A percentile compares a stretch with the other conserved stretches of the same genome.
These are phyloP conservation scores for Fusarium sp. DNA, from an alignment of 2,329 filamentous ascomycete species.

Conservation along the genomic window DNA sequence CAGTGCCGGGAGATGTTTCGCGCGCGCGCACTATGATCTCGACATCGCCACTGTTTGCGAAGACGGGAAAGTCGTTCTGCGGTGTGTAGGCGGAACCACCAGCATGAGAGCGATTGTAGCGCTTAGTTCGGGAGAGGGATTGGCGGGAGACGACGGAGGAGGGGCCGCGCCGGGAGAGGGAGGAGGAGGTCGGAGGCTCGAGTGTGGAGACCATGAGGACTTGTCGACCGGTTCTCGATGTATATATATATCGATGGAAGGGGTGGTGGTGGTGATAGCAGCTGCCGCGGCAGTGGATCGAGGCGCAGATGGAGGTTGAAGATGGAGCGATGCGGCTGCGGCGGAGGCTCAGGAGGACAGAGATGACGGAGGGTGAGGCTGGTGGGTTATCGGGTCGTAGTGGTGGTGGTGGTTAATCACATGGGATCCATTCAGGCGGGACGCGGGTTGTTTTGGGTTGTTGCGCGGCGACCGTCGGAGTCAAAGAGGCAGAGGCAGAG, in stretches of 20 bases:
- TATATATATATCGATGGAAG: constrained; percentile 8
- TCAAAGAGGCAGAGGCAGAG: constrained; percentile 2
- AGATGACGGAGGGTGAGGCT: constrained; percentile 35
- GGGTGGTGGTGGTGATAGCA: constrained; percentile 14
- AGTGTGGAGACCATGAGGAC: constrained; percentile 75
- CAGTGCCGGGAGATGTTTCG: constrained; percentile 36
- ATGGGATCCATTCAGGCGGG: constrained; percentile 34
- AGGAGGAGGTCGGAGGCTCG: constrained; percentile 62
- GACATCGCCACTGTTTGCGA: constrained; percentile 91
- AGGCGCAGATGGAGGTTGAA: constrained; percentile 21
- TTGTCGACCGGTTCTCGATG: constrained; percentile 18
- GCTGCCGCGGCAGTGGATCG: constrained; percentile 17
- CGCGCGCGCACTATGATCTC: constrained; percentile 85
- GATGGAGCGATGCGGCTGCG: constrained; percentile 26
- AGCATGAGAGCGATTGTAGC: constrained; percentile 86
- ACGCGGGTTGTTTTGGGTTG: constrained; percentile 41
- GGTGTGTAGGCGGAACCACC: constrained; percentile 79
- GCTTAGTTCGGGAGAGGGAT: constrained; percentile 72
- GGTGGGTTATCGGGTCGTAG: constrained; percentile 16
- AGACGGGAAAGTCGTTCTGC: constrained; percentile 94
- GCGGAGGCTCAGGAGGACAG: constrained; percentile 31
- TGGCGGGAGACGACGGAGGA: constrained; percentile 75
- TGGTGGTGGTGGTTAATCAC: constrained; percentile 42
- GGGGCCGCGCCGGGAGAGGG: constrained; percentile 70
- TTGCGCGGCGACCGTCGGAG: constrained; percentile 38